These are phyloP conservation scores for Wilcoxina mikolae DNA, from an alignment of 495 filamentous ascomycete species.

Conservation along the genomic window DNA sequence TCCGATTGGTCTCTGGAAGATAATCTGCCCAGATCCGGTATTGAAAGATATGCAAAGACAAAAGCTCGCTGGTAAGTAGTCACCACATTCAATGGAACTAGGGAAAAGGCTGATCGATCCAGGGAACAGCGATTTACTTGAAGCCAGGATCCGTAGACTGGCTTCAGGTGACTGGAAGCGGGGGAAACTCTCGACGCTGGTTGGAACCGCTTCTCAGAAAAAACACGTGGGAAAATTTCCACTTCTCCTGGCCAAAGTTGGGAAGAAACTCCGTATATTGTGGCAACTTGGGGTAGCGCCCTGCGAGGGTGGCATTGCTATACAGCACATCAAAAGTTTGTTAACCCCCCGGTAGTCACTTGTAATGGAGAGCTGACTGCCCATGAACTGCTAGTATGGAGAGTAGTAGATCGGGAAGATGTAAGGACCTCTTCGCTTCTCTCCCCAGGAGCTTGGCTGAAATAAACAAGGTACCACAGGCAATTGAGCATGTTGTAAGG, in stretches of 20 bases:
- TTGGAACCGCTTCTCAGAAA: neutral
- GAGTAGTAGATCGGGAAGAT: neutral
- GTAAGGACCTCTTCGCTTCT: neutral
- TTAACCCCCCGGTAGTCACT: neutral
- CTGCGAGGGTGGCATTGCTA: conserved; percentile 12
- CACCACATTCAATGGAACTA: neutral
- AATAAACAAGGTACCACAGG: neutral
- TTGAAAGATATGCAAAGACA: conserved; percentile 21
- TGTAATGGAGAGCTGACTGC: neutral
- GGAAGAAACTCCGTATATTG: conserved; percentile 16
- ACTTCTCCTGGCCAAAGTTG: neutral
- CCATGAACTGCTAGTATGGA: neutral
- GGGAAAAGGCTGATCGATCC: neutral
- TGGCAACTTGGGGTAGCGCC: conserved; percentile 33
- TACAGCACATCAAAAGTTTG: neutral
- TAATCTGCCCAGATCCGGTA: conserved; percentile 29
- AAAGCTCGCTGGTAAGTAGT: conserved; percentile 8
- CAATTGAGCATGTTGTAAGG: conserved; percentile 1
- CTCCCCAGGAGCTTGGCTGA: neutral
- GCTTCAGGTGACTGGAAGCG: conserved; percentile 29
- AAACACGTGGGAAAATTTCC: neutral
- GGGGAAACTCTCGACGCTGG: neutral
- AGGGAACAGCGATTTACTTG: conserved; percentile 13
- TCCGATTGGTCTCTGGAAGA: conserved; percentile 32
- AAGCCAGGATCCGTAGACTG: conserved; percentile 24